Evolutionary conservation across 176 grass and related monocot genomes (phyloP).

Genomic region (Oryza officinalis): DNA sequence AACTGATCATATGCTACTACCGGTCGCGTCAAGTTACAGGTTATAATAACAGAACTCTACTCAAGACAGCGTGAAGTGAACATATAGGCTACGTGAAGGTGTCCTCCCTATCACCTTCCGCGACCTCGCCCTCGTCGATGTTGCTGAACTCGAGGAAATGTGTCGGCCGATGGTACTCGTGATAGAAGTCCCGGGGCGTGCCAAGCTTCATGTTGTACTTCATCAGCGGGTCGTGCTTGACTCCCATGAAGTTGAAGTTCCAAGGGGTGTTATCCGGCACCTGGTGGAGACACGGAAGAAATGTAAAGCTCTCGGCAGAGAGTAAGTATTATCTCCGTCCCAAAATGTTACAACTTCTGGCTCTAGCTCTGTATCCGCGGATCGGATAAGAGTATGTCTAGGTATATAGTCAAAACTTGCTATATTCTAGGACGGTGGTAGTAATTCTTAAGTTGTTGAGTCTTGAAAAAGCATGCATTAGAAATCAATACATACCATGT

Average conservation of each 20-base stretch:
- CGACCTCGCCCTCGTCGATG: constrained; percentile 74
- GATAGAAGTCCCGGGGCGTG: constrained; percentile 81
- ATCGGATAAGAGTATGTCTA: no score
- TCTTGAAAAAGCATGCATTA: not conserved
- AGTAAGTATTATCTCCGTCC: not conserved
- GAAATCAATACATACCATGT: constrained; percentile 64
- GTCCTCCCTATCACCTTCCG: constrained; percentile 85
- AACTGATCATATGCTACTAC: not conserved
- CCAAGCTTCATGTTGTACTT: constrained; percentile 86
- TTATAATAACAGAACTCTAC: not conserved
- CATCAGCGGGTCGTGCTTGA: constrained; percentile 84
- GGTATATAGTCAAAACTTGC: no score
- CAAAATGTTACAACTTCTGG: no score
- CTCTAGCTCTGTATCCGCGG: no score
- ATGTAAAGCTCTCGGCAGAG: not conserved
- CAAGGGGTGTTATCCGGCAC: constrained; percentile 83
- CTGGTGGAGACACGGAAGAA: constrained; percentile 28
- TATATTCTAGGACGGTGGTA: no score
- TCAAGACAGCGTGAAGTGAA: constrained; percentile 14
- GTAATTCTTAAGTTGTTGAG: not conserved
- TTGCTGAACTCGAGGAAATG: constrained; percentile 97
- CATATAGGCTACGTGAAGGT: constrained; percentile 49
- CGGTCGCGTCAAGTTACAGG: constrained; percentile 9
- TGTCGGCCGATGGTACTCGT: constrained; percentile 87
- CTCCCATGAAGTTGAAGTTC: constrained; percentile 99